Conservation (phyloP, 1,139 yeast species). For the Kluyveromyces sp. region DNA sequence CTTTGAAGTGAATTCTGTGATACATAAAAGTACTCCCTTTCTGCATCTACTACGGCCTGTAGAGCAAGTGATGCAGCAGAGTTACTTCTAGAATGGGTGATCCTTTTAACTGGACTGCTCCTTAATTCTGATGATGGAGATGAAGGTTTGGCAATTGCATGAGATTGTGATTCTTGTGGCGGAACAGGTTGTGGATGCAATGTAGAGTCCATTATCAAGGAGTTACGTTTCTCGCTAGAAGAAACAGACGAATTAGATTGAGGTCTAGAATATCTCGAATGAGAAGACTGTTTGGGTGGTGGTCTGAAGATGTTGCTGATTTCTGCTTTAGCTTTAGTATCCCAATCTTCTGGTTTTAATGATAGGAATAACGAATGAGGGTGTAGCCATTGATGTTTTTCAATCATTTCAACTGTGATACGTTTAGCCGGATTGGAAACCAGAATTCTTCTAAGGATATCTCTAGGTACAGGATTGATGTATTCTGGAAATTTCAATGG, state of each 20-base stretch:
- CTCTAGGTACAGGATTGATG: slow-evolving; percentile 86
- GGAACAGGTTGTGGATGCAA: slow-evolving; percentile 25
- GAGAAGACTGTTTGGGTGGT: slow-evolving; percentile 26
- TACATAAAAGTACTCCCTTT: slow-evolving; percentile 19
- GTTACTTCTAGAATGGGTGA: slow-evolving; percentile 24
- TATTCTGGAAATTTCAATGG: slow-evolving; percentile 94
- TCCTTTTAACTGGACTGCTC: slow-evolving; percentile 15
- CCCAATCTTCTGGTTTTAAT: slow-evolving; percentile 89
- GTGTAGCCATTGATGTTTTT: slow-evolving; percentile 81
- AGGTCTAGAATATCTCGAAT: slow-evolving; percentile 33
- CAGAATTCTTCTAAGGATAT: slow-evolving; percentile 72
- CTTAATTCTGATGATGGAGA: slow-evolving; percentile 20
- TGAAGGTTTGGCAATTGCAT: slow-evolving; percentile 23
- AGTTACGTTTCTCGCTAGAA: slow-evolving; percentile 27
- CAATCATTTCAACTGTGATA: slow-evolving; percentile 57
- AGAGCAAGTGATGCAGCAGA: slow-evolving; percentile 54
- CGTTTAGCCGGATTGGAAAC: slow-evolving; percentile 69
- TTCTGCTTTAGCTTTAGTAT: slow-evolving; percentile 37
- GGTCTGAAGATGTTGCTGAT: slow-evolving; percentile 36
- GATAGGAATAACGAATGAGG: slow-evolving; percentile 76
- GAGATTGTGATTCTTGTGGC: slow-evolving; percentile 30
- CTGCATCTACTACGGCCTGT: slow-evolving; percentile 60
- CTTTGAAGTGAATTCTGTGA: slow-evolving; percentile 2
- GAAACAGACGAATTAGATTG: slow-evolving; percentile 28
- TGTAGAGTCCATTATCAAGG: slow-evolving; percentile 27